Evolutionary conservation across 2,329 filamentous ascomycete species (phyloP).

Genomic region (Claviceps pazoutovae): DNA sequence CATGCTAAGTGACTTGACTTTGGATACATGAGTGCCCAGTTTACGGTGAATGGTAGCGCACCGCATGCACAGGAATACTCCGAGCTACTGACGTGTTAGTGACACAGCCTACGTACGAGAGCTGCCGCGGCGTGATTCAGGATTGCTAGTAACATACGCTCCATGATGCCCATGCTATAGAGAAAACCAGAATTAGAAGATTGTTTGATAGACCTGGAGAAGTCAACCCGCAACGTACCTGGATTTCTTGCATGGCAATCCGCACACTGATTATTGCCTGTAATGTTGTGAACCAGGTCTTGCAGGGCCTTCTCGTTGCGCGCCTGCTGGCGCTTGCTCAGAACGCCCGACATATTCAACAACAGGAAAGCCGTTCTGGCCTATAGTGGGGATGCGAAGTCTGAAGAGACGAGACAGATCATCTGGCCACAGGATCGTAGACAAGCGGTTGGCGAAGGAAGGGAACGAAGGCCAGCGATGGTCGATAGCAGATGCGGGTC

Average conservation of each 20-base stretch:
- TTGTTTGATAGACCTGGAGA: background rate
- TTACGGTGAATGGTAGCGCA: slow-evolving; percentile 93
- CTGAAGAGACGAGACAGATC: background rate
- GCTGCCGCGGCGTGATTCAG: background rate
- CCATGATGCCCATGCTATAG: slow-evolving; percentile 85
- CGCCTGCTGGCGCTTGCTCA: slow-evolving; percentile 95
- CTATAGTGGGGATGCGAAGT: background rate
- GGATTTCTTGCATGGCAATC: slow-evolving; percentile 88
- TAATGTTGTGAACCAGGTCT: slow-evolving; percentile 67
- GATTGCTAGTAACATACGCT: slow-evolving; percentile 43
- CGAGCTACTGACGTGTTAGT: slow-evolving; percentile 45
- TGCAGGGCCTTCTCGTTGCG: slow-evolving; percentile 89
- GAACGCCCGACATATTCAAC: slow-evolving; percentile 49
- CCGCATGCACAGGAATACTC: slow-evolving; percentile 94
- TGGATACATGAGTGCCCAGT: slow-evolving; percentile 92
- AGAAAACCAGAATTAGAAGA: slow-evolving; percentile 15
- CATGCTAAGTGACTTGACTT: slow-evolving; percentile 98
- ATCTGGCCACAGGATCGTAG: background rate
- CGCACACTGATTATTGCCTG: slow-evolving; percentile 87
- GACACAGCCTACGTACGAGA: background rate
- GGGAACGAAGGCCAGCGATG: background rate
- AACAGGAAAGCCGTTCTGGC: background rate
- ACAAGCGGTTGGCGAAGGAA: background rate
- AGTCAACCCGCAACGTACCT: slow-evolving; percentile 40
- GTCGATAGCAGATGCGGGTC: slow-evolving; percentile 1